Evolutionary conservation across 257 asterid genomes (phyloP).

Genomic region (Gentiana straminea): DNA sequence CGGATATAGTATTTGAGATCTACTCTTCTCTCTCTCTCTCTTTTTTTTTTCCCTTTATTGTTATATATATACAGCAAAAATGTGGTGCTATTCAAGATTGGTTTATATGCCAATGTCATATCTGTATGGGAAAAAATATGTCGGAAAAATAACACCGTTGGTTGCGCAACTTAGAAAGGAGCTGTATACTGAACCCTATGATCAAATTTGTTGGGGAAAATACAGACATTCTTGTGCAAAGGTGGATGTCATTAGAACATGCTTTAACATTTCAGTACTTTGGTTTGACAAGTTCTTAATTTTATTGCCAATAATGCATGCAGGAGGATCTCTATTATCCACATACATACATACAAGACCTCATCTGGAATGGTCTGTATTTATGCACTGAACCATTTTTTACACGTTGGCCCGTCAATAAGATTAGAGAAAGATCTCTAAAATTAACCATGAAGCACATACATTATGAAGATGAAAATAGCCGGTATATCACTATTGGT

Average conservation of each 20-base stretch:
- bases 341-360: constrained; percentile 17
- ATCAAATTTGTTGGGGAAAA: constrained; percentile 16
- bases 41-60: too few relatives aligned
- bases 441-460: constrained; percentile 17
- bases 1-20: too few relatives aligned
- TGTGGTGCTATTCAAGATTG: constrained; percentile 22
- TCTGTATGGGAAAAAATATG: constrained; percentile 22
- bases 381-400: constrained; percentile 13
- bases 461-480: constrained; percentile 21
- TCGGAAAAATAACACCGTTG: constrained; percentile 16
- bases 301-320: too few relatives aligned
- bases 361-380: constrained; percentile 15
- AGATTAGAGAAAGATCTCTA: constrained; percentile 20
- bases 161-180: constrained; percentile 16
- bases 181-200: constrained; percentile 15
- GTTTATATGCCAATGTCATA: constrained; percentile 26
- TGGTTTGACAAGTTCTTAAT: too few relatives aligned
- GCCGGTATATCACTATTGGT: constrained; percentile 19
- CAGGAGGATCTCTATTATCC: constrained; percentile 22
- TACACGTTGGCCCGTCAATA: constrained; percentile 21
- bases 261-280: not conserved
- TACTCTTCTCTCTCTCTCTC: too few relatives aligned
- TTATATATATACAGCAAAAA: constrained; percentile 11
- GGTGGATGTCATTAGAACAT: constrained; percentile 3
- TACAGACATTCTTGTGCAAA: constrained; percentile 17